phyloP scores from a whole-genome alignment of 345 rosid species.

The Nasturtium officinale region DNA sequence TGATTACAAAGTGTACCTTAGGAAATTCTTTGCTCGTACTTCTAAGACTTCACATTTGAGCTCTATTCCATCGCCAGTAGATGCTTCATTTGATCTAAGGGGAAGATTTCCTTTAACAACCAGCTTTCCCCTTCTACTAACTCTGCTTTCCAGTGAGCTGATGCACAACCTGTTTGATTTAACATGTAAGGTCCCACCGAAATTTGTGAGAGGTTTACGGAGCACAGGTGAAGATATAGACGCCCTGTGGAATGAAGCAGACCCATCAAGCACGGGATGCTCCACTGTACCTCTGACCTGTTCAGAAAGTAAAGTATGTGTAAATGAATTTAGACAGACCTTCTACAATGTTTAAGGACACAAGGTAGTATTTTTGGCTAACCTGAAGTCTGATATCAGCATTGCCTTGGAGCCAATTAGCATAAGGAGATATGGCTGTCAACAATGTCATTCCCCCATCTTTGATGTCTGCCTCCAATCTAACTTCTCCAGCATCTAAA shows the following conservation, averaged over 20 bases:
- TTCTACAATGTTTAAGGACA: neutral
- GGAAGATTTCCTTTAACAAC: slow-evolving; percentile 86
- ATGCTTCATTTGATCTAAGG: slow-evolving; percentile 78
- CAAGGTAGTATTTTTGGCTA: neutral
- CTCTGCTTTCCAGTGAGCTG: slow-evolving; percentile 78
- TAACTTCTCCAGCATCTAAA: slow-evolving; percentile 92
- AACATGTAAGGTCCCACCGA: slow-evolving; percentile 83
- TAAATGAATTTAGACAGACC: slow-evolving; percentile 7
- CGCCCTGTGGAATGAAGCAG: slow-evolving; percentile 90
- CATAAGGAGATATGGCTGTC: slow-evolving; percentile 90
- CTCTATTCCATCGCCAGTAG: slow-evolving; percentile 70
- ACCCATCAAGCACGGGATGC: slow-evolving; percentile 85
- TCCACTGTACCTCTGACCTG: slow-evolving; percentile 98
- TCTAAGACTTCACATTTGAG: slow-evolving; percentile 96
- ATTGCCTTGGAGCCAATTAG: slow-evolving; percentile 89
- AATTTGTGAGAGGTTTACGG: slow-evolving; percentile 84
- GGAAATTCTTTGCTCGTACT: slow-evolving; percentile 87
- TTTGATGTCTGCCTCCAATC: slow-evolving; percentile 91
- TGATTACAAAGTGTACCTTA: slow-evolving; percentile 56
- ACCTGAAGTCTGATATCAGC: slow-evolving; percentile 97
- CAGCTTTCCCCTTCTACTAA: slow-evolving; percentile 89
- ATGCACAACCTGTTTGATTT: slow-evolving; percentile 88
- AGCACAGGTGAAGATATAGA: slow-evolving; percentile 89
- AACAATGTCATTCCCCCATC: slow-evolving; percentile 98
- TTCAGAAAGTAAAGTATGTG: slow-evolving; percentile 29